These are phyloP conservation scores for Entoloma clypeatum DNA, from an alignment of 1,284 basidiomycete species.

Conservation along the genomic window DNA sequence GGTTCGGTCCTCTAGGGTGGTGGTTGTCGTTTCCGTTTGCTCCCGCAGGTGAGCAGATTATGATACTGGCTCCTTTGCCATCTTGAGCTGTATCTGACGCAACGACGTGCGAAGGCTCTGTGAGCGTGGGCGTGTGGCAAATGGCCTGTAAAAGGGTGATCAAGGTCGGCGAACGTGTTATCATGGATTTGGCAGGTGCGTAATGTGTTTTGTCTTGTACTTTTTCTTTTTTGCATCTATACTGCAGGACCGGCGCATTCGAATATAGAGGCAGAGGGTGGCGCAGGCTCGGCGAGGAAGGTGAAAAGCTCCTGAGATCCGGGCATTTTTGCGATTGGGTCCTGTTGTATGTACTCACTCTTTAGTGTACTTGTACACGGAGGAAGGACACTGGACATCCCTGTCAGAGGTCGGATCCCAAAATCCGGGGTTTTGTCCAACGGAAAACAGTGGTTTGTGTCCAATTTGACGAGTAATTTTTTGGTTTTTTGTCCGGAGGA, in stretches of 20 bases:
- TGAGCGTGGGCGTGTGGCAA: constrained; percentile 88
- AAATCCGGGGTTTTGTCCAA: no score
- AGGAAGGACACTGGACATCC: background rate
- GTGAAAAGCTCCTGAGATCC: background rate
- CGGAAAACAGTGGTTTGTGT: no score
- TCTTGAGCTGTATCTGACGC: background rate
- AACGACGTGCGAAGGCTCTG: constrained; percentile 53
- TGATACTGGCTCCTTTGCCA: no score
- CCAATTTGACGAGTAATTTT: no score
- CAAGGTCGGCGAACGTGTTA: constrained; percentile 62
- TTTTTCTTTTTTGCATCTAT: background rate
- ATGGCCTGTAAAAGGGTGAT: constrained; percentile 84
- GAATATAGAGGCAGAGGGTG: constrained; percentile 9
- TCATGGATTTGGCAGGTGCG: constrained; percentile 48
- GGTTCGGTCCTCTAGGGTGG: constrained; percentile 85
- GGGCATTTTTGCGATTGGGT: background rate
- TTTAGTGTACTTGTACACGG: background rate
- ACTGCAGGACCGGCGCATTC: constrained; percentile 11
- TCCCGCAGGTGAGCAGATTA: constrained; percentile 56
- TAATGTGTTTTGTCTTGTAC: background rate
- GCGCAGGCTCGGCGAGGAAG: constrained; percentile 14
- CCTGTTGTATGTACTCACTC: constrained; percentile 5
- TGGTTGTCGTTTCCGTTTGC: constrained; percentile 81
- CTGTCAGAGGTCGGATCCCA: no score
- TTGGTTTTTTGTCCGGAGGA: no score